Evolutionary conservation across 352 stramenopile genomes (phyloP).

Genomic region (Phytophthora sansomeana): DNA sequence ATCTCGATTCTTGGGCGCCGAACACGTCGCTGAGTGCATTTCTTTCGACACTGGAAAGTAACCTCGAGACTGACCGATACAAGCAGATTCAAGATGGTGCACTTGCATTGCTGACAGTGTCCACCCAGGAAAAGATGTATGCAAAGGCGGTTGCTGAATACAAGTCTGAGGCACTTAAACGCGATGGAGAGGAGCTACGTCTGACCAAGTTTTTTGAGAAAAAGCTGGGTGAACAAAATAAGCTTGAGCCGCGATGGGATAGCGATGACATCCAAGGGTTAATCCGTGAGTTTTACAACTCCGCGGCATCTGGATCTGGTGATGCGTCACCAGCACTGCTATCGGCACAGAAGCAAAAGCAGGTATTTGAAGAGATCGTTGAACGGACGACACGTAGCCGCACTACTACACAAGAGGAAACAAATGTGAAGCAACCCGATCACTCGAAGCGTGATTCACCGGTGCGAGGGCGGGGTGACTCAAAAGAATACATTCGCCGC

Average conservation of each 20-base stretch:
- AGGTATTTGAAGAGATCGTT: conserved; percentile 39
- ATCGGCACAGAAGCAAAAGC: conserved; percentile 29
- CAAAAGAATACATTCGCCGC: conserved; percentile 7
- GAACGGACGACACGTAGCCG: conserved; percentile 2
- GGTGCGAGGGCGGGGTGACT: conserved; percentile 3
- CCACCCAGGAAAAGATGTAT: conserved; percentile 66
- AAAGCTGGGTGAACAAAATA: conserved; percentile 28
- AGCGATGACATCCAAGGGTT: conserved; percentile 34
- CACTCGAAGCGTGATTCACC: conserved; percentile 15
- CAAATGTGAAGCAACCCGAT: conserved; percentile 11
- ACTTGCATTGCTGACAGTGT: conserved; percentile 47
- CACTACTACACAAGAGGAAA: background rate
- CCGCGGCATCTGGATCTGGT: conserved; percentile 17
- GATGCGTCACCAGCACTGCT: conserved; percentile 25
- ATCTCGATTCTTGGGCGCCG: conserved; percentile 46
- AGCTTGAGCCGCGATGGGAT: conserved; percentile 26
- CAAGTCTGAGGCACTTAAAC: conserved; percentile 42
- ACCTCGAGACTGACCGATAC: conserved; percentile 38
- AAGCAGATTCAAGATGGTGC: conserved; percentile 51
- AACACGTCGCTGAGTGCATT: conserved; percentile 67
- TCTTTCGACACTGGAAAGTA: conserved; percentile 55
- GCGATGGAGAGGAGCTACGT: conserved; percentile 41
- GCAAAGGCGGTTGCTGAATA: conserved; percentile 49
- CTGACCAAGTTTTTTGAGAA: conserved; percentile 43
- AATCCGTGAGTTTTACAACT: conserved; percentile 40